These are phyloP conservation scores for Albophoma yamanashiensis DNA, from an alignment of 2,329 filamentous ascomycete genomes.

Conservation along the genomic window DNA sequence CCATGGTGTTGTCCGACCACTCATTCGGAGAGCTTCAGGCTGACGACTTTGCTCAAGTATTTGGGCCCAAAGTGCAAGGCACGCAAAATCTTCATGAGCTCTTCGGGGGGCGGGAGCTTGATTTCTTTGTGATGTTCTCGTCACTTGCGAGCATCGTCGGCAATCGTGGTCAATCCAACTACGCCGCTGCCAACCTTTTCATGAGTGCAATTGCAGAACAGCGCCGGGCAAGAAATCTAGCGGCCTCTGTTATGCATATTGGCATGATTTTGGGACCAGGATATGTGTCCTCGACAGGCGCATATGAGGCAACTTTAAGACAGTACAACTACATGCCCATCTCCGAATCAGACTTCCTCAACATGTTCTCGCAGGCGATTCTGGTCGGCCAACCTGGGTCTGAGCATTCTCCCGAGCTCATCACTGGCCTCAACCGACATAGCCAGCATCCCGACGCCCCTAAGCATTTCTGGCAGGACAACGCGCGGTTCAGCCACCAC, in stretches of 20 bases:
- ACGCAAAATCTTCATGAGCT: slow-evolving; percentile 17
- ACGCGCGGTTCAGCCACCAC: not conserved
- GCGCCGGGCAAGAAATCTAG: slow-evolving; percentile 23
- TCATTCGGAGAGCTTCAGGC: slow-evolving; percentile 17
- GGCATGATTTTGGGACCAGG: slow-evolving; percentile 27
- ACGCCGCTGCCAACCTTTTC: slow-evolving; percentile 33
- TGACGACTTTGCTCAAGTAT: slow-evolving; percentile 10
- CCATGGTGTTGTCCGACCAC: slow-evolving; percentile 30
- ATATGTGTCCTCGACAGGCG: not conserved
- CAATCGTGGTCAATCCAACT: slow-evolving; percentile 29
- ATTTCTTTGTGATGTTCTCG: slow-evolving; percentile 27
- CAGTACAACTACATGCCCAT: slow-evolving; percentile 8
- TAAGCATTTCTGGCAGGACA: not conserved
- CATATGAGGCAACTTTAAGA: not conserved
- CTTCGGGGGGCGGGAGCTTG: slow-evolving; percentile 17
- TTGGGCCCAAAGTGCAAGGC: slow-evolving; percentile 24
- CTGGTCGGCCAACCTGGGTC: slow-evolving; percentile 17
- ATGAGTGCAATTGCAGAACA: slow-evolving; percentile 25
- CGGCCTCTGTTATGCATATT: slow-evolving; percentile 26
- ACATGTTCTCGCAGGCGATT: slow-evolving; percentile 30
- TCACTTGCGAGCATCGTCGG: slow-evolving; percentile 18
- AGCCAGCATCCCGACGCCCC: not conserved
- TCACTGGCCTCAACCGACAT: slow-evolving; percentile 10
- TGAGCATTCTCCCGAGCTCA: slow-evolving; percentile 8
- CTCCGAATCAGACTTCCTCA: slow-evolving; percentile 21